A percentile compares a stretch with the other conserved stretches of the same genome.
phyloP scores from a whole-genome alignment of 75 land plant species.

The Sequoia sempervirens region DNA sequence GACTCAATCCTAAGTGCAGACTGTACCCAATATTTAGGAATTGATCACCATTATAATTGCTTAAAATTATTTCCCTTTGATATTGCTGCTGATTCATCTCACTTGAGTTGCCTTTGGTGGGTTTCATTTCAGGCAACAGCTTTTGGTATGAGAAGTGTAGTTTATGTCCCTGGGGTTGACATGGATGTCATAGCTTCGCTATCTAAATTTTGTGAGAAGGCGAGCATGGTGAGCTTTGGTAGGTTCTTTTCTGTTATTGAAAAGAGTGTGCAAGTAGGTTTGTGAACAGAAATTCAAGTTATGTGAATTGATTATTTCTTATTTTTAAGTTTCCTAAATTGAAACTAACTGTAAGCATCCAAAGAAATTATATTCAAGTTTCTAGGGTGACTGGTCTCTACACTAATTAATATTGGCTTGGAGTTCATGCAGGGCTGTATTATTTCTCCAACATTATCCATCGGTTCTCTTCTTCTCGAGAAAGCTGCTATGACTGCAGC shows the following conservation, averaged over 20 bases:
- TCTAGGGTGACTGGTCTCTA: neutral
- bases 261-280: neutral
- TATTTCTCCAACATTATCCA: conserved; percentile 80
- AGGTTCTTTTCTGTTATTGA: conserved; percentile 10
- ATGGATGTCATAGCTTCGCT: conserved; percentile 55
- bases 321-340: neutral
- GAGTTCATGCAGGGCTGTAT: conserved; percentile 61
- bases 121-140: conserved; percentile 65
- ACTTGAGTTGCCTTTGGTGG: conserved; percentile 4
- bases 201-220: conserved; percentile 76
- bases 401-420: neutral
- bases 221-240: conserved; percentile 80
- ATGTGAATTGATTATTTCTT: neutral
- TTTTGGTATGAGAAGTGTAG: conserved; percentile 82
- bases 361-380: neutral
- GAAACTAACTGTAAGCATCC: neutral
- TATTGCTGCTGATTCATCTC: neutral
- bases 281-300: neutral
- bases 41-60: neutral
- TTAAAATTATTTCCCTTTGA: neutral
- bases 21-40: neutral
- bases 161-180: conserved; percentile 57
- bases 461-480: conserved; percentile 79
- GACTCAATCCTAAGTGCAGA: neutral
- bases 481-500: conserved; percentile 87